Evolutionary conservation across 2,329 filamentous ascomycete genomes (phyloP), one percentile per base, ranked within the genome.

Genomic region (Cordyceps javanica): DNA sequence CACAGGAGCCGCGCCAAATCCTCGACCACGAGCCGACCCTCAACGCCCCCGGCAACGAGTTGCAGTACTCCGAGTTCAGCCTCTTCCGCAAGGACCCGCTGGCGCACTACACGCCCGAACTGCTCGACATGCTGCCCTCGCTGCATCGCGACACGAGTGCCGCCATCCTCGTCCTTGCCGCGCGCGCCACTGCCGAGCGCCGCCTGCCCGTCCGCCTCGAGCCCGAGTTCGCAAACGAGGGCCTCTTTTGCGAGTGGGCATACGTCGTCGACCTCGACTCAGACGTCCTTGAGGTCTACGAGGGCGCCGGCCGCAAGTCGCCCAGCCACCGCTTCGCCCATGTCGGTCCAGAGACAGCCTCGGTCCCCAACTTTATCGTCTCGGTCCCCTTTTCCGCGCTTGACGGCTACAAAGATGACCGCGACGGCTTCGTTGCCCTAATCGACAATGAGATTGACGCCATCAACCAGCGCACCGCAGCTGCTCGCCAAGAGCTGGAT

Each of bases 191-290:
- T 9, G 46, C 55, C 14, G 36, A 38, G 11, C 19, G 23, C 3
- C 46, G 13, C 16, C 36, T 57, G 30, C 55, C 55, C 8, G 11
- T 57, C n/a, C 3, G 11, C 5, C 46, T 19, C 16, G 21, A 44
- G 46, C 19, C 30, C 23, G 26, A 44, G 30, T 57, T 57, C 32
- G 55, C 55, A 26, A 57, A 57, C 39, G 48, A 57, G n/a, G 19
- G 25, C 16, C 39, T 57, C 5, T 34, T 26, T 10, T 57, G 55
- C 32, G 55, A 57, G 38, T 57, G 48, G 46, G 38, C 55, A 8
- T 57, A 57, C 48, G 55, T 57, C 9, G 41, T 57, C 13, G 55
- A 57, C 48, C 39, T 57, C 4, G 55, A 57, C 39, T 6, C 14
- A 16, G 46, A 52, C 2, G 38, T 25, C 13, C 39, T 57, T 16